These are phyloP conservation scores for Adansonia grandidieri DNA, from an alignment of 441 rosid genomes.

Conservation along the genomic window DNA sequence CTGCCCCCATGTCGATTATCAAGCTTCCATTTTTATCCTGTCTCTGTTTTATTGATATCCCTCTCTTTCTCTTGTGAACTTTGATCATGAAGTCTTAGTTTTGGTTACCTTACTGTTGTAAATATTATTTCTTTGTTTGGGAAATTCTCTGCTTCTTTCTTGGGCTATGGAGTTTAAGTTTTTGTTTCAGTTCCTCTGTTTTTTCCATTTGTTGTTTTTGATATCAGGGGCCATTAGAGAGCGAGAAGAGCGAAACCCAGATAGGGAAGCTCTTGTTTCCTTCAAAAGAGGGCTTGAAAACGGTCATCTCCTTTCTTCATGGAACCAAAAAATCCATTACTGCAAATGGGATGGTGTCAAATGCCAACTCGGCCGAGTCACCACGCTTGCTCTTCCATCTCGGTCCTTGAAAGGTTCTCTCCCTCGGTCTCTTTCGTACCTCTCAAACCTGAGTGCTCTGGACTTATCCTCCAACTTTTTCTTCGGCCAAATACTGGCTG, in stretches of 20 bases:
- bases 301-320: conserved; percentile 53
- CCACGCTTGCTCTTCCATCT: conserved; percentile 48
- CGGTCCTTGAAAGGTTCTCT: conserved; percentile 52
- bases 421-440: conserved; percentile 57
- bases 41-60: neutral
- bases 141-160: conserved; percentile 6
- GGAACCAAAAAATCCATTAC: conserved; percentile 51
- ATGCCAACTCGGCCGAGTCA: conserved; percentile 57
- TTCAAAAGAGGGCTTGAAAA: conserved; percentile 54
- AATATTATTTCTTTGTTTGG: neutral
- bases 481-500: conserved; percentile 50
- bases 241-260: conserved; percentile 36
- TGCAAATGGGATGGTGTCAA: conserved; percentile 79
- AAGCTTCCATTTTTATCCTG: neutral
- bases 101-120: conserved; percentile 8
- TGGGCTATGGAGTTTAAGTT: conserved; percentile 37
- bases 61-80: neutral
- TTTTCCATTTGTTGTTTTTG: conserved; percentile 14
- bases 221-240: conserved; percentile 28
- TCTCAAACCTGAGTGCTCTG: conserved; percentile 47
- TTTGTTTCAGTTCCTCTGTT: conserved; percentile 19
- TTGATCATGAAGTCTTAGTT: neutral
- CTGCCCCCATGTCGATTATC: conserved; percentile 5
- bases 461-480: conserved; percentile 66
- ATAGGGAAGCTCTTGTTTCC: conserved; percentile 45